phyloP scores from a whole-genome alignment of 176 grass and related monocot genomes.

The Oryza glaberrima region DNA sequence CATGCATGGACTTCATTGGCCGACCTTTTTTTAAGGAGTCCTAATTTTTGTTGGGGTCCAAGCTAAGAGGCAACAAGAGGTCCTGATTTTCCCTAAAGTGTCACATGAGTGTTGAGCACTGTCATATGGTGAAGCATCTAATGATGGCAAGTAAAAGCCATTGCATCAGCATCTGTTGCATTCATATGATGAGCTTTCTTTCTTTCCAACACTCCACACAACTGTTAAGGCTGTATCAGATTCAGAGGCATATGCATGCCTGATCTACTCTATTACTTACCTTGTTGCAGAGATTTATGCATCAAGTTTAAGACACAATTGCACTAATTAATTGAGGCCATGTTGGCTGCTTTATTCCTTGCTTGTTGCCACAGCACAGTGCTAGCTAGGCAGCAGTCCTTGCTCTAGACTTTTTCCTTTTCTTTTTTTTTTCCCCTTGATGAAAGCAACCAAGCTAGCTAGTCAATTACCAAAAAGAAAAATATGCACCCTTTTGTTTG shows the following conservation, averaged over 20 bases:
- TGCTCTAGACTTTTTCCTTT: slow-evolving; percentile 2
- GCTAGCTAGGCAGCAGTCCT: slow-evolving; percentile 13
- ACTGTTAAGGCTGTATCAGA: slow-evolving; percentile 39
- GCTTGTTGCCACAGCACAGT: slow-evolving; percentile 42
- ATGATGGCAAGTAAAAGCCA: slow-evolving; percentile 53
- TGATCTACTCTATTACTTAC: slow-evolving; percentile 24
- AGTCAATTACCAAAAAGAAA: slow-evolving; percentile 44
- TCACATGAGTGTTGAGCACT: slow-evolving; percentile 37
- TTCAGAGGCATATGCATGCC: background rate
- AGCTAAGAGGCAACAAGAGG: background rate
- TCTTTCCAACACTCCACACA: slow-evolving; percentile 42
- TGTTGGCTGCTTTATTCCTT: slow-evolving; percentile 57
- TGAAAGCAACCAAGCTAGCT: slow-evolving; percentile 45
- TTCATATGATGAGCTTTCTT: slow-evolving; percentile 45
- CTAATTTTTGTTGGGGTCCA: background rate
- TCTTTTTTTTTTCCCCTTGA: slow-evolving; percentile 6
- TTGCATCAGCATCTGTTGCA: slow-evolving; percentile 35
- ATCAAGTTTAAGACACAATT: slow-evolving; percentile 19
- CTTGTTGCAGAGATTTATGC: slow-evolving; percentile 34
- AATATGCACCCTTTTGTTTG: slow-evolving; percentile 41
- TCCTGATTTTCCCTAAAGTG: slow-evolving; percentile 25
- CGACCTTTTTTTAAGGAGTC: background rate
- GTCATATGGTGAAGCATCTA: slow-evolving; percentile 41
- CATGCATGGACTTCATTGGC: background rate
- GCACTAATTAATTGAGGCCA: slow-evolving; percentile 19